Evolutionary conservation across 1,139 yeast genomes (phyloP).

Genomic region (Saccharomyces hybrid): DNA sequence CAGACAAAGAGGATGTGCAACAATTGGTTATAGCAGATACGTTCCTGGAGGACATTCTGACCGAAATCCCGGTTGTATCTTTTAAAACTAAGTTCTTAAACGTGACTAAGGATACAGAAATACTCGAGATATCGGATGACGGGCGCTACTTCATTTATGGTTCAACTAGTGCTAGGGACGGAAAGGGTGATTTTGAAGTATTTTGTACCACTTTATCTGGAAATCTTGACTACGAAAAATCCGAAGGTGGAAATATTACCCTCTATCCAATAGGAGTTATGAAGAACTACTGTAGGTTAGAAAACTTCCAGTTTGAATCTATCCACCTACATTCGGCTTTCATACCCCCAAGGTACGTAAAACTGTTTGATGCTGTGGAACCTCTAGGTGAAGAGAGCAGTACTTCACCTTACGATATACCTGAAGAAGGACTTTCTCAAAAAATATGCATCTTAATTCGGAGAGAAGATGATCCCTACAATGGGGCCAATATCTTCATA

Average conservation of each 20-base stretch:
- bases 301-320: not conserved
- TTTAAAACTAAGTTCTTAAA: slow-evolving; percentile 18
- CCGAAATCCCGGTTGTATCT: not conserved
- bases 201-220: slow-evolving; percentile 13
- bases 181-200: slow-evolving; percentile 18
- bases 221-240: slow-evolving; percentile 7
- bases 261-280: slow-evolving; percentile 7
- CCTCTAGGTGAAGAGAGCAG: not conserved
- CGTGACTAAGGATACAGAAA: slow-evolving; percentile 16
- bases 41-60: not conserved
- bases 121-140: slow-evolving; percentile 14
- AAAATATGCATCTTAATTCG: not conserved
- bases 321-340: not conserved
- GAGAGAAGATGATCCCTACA: not conserved
- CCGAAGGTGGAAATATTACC: not conserved
- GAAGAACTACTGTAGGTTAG: not conserved
- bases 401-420: not conserved
- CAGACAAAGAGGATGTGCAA: slow-evolving; percentile 3
- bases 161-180: slow-evolving; percentile 7
- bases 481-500: not conserved
- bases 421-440: not conserved
- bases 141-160: slow-evolving; percentile 24
- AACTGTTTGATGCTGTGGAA: no score
- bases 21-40: slow-evolving; percentile 7
- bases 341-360: not conserved